phyloP scores from a whole-genome alignment of 192 early-diverging fungal genomes.

The Piromyces finnis region DNA sequence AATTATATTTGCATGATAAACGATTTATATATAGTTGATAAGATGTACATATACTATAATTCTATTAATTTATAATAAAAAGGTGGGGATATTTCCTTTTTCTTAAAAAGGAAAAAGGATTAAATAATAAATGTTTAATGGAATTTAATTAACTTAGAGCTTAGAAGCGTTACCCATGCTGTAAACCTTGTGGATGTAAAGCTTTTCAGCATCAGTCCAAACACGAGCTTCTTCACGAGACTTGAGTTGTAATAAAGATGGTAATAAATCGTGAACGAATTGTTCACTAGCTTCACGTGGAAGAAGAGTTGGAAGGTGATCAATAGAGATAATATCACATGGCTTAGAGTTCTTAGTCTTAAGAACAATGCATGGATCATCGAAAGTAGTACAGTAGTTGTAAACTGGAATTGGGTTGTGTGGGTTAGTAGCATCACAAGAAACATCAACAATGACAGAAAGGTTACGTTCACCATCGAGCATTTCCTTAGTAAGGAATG shows the following conservation, averaged over 20 bases:
- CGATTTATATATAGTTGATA: too few species aligned
- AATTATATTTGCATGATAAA: too few species aligned
- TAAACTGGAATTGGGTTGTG: constrained; percentile 96
- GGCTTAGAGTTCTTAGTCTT: constrained; percentile 35
- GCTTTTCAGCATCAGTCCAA: constrained; percentile 55
- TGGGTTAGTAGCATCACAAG: constrained; percentile 93
- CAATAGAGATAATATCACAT: constrained; percentile 84
- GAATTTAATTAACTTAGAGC: too few species aligned
- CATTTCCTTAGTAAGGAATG: constrained; percentile 75
- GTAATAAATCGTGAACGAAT: constrained; percentile 72
- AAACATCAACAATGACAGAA: constrained; percentile 79
- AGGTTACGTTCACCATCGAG: constrained; percentile 32
- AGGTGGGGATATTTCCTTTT: too few species aligned
- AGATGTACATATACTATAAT: too few species aligned
- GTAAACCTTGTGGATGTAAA: constrained; percentile 67
- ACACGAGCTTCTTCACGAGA: constrained; percentile 39
- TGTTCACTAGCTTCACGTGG: constrained; percentile 80
- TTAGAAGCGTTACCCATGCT: not conserved
- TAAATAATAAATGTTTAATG: too few species aligned
- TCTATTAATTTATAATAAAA: too few species aligned
- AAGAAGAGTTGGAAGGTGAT: constrained; percentile 87
- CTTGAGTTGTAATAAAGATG: constrained; percentile 46
- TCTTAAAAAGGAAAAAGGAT: too few species aligned
- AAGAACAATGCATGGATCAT: constrained; percentile 66
- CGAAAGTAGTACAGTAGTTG: constrained; percentile 80